phyloP scores from a whole-genome alignment of 2,329 filamentous ascomycete genomes.

The Paramyrothecium sp. region DNA sequence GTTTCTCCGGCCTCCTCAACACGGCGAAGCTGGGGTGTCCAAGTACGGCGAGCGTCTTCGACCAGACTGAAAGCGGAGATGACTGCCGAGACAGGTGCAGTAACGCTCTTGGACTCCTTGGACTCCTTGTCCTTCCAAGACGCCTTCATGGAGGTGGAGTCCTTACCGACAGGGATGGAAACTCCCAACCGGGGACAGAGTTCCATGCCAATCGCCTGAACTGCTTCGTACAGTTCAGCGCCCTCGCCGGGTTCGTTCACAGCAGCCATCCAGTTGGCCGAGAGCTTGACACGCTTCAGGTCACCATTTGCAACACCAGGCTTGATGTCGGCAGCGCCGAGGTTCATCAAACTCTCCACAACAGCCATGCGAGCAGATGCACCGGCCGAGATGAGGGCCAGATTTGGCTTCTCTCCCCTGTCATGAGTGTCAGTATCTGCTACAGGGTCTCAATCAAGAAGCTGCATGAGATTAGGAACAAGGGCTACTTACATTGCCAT shows the following conservation, averaged over 20 bases:
- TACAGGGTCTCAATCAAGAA: too few species aligned
- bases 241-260: slow-evolving; percentile 90
- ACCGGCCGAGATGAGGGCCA: slow-evolving; percentile 85
- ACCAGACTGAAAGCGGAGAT: slow-evolving; percentile 90
- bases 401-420: slow-evolving; percentile 76
- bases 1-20: slow-evolving; percentile 87
- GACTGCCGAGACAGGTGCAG: slow-evolving; percentile 85
- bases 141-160: slow-evolving; percentile 99
- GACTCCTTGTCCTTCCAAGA: slow-evolving; percentile 77
- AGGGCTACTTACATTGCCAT: slow-evolving; percentile 69
- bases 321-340: slow-evolving; percentile 72
- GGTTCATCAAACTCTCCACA: slow-evolving; percentile 88
- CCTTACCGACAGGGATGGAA: slow-evolving; percentile 94
- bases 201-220: slow-evolving; percentile 88
- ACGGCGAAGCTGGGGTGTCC: slow-evolving; percentile 86
- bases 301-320: slow-evolving; percentile 47
- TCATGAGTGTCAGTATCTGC: not conserved
- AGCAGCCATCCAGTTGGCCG: slow-evolving; percentile 99
- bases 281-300: slow-evolving; percentile 78
- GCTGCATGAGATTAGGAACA: too few species aligned
- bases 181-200: slow-evolving; percentile 88
- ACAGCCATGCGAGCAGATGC: slow-evolving; percentile 97
- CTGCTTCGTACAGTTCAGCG: slow-evolving; percentile 88
- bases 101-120: slow-evolving; percentile 77
- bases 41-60: slow-evolving; percentile 78